phyloP scores from a whole-genome alignment of 106 monocot genomes.

The Alisma plantagoaquatica region DNA sequence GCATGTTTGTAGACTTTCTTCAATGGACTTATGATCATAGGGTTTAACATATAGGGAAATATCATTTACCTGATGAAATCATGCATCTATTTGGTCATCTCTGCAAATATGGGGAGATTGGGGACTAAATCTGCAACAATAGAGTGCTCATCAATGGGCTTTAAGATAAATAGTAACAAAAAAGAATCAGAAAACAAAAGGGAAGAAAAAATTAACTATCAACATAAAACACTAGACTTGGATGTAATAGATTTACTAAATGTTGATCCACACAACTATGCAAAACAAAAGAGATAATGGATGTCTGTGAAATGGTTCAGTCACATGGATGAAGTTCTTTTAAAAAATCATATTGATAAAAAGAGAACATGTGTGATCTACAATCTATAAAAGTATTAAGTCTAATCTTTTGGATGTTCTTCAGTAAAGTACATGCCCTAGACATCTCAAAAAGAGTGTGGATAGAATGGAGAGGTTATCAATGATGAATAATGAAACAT shows the following conservation, averaged over 20 bases:
- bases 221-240: constrained; percentile 4
- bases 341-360: not conserved
- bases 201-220: constrained; percentile 18
- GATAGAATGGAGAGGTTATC: constrained; percentile 11
- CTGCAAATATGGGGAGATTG: constrained; percentile 80
- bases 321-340: constrained; percentile 6
- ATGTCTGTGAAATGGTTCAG: too few relatives aligned
- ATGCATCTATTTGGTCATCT: constrained; percentile 59
- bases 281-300: not conserved
- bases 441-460: not conserved
- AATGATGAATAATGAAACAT: constrained; percentile 26
- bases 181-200: constrained; percentile 39
- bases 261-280: constrained; percentile 19
- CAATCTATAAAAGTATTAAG: not conserved
- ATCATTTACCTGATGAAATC: constrained; percentile 48
- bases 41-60: constrained; percentile 66
- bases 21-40: constrained; percentile 63
- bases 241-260: constrained; percentile 12
- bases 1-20: constrained; percentile 70
- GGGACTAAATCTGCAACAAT: constrained; percentile 95
- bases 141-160: constrained; percentile 72
- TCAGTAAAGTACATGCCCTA: not conserved
- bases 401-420: too few relatives aligned
- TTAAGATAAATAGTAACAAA: constrained; percentile 51
- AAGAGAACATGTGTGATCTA: not conserved